Evolutionary conservation across 2,329 filamentous ascomycete species (phyloP), one percentile per base, ranked within the genome.

Genomic region (Colletotrichum eleusines): DNA sequence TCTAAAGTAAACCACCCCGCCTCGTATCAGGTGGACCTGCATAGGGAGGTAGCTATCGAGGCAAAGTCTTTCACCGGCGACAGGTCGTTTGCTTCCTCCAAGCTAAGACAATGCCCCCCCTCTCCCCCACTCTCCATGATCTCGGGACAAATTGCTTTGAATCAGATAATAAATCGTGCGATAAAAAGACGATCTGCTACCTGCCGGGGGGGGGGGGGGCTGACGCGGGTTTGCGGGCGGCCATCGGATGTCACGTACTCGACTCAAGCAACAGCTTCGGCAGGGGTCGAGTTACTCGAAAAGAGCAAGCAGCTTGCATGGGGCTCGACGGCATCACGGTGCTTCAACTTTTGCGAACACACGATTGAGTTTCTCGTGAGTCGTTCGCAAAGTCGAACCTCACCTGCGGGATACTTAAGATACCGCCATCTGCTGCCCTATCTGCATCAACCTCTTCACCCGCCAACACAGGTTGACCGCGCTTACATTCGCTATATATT

Each of bases 401-500:
- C 12, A 38, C 12, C 20, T 40, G 50, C 20, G 40, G 26, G 12
- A n/a, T 71, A 71, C 50, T 51, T 71, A 67, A 71, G 38, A 20
- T 53, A 18, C 62, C n/a, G 57, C 18, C 28, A n/a, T 44, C 68
- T 42, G 53, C 28, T 20, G 42, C 42, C 61, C 40, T 23, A 26
- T 61, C 63, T 26, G 18, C 35, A 38, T 31, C 64, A 35, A n/a
- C 46, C 63, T 5, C 60, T 40, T 40, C 68, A 33, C 44, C 46
- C 58, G 23, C 58, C 63, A 68, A 35, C 53, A 58, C 31, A 67
- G 58, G 46, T 68, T 38, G 28, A 9, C 58, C 63, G 51, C 38
- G 68, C 64, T 59, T 63, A 31, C 68, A 50, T 42, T 58, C 68
- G 63, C 64, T 68, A 42, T 2, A n/a, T n/a, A n/a, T n/a, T n/a